A percentile compares a stretch with the other conserved stretches of the same genome.
Evolutionary conservation across 2,329 filamentous ascomycete species (phyloP).

Genomic region (Talaromyces sp.): DNA sequence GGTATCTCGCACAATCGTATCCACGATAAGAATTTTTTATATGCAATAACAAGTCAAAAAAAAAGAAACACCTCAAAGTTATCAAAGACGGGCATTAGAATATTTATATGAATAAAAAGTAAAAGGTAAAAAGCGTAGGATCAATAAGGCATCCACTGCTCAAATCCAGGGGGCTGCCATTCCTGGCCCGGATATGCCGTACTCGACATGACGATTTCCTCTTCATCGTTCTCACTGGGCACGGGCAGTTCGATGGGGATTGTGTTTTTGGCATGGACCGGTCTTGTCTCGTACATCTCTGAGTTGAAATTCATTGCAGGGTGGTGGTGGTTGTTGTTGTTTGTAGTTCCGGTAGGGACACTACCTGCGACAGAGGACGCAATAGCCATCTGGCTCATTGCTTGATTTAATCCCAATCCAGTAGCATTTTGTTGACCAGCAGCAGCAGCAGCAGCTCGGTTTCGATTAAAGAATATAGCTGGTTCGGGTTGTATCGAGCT

Average conservation of each 20-base stretch:
- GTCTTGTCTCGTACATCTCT: slow-evolving; percentile 18
- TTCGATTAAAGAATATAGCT: slow-evolving; percentile 10
- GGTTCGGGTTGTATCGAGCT: slow-evolving; percentile 10
- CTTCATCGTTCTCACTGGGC: slow-evolving; percentile 35
- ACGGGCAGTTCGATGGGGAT: slow-evolving; percentile 33
- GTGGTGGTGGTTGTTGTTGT: too few relatives aligned
- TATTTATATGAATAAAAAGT: neutral
- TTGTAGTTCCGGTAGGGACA: neutral
- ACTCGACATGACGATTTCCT: slow-evolving; percentile 46
- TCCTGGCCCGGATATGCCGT: slow-evolving; percentile 47
- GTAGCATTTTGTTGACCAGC: slow-evolving; percentile 9
- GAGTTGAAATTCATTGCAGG: neutral
- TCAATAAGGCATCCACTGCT: slow-evolving; percentile 17
- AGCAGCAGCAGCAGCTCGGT: slow-evolving; percentile 18
- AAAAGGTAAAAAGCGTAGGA: neutral
- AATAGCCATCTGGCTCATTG: neutral
- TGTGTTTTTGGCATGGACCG: slow-evolving; percentile 20
- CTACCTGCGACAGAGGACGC: neutral
- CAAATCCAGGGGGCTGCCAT: slow-evolving; percentile 33
- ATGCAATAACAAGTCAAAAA: neutral
- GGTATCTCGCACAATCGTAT: neutral
- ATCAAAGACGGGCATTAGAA: neutral
- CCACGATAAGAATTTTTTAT: neutral
- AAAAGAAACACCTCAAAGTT: neutral
- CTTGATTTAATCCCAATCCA: neutral